phyloP scores from a whole-genome alignment of 495 filamentous ascomycete genomes.

The Usnea hakonensis region DNA sequence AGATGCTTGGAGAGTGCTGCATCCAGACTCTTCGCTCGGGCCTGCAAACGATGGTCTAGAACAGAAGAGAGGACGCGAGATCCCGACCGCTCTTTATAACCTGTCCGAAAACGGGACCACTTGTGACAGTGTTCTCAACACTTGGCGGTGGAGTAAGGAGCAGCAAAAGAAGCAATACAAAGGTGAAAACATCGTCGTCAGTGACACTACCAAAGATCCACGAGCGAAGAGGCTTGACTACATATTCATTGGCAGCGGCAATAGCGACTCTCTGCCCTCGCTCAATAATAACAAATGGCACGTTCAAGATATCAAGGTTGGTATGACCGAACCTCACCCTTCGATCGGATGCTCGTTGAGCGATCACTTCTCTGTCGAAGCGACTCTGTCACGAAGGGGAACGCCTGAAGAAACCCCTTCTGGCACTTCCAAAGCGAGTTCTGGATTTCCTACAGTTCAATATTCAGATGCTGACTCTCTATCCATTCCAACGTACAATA shows the following conservation, averaged over 20 bases:
- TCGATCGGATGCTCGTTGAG: constrained; percentile 74
- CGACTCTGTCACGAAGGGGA: constrained; percentile 38
- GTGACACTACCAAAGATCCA: constrained; percentile 56
- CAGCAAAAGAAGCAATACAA: constrained; percentile 52
- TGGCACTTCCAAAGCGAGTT: not conserved
- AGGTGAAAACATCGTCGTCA: constrained; percentile 47
- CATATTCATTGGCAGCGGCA: constrained; percentile 66
- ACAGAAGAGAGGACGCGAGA: constrained; percentile 34
- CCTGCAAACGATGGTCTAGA: constrained; percentile 59
- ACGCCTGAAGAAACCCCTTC: not conserved
- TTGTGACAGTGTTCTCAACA: constrained; percentile 79
- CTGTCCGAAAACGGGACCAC: constrained; percentile 74
- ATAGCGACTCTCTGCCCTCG: constrained; percentile 30
- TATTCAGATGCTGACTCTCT: constrained; percentile 20
- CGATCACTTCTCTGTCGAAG: constrained; percentile 86
- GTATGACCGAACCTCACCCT: constrained; percentile 79
- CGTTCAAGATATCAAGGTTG: constrained; percentile 59
- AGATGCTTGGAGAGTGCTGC: constrained; percentile 73
- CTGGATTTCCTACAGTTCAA: not conserved
- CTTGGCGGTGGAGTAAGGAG: constrained; percentile 79
- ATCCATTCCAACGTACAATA: constrained; percentile 56
- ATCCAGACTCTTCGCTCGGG: constrained; percentile 73
- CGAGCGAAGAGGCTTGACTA: constrained; percentile 88
- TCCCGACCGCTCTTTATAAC: constrained; percentile 70
- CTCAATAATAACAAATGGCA: constrained; percentile 43